Percentiles rank a stretch among this genome's conserved stretches.
phyloP scores from a whole-genome alignment of 2,329 filamentous ascomycete genomes.

The Macroventuria anomochaeta region DNA sequence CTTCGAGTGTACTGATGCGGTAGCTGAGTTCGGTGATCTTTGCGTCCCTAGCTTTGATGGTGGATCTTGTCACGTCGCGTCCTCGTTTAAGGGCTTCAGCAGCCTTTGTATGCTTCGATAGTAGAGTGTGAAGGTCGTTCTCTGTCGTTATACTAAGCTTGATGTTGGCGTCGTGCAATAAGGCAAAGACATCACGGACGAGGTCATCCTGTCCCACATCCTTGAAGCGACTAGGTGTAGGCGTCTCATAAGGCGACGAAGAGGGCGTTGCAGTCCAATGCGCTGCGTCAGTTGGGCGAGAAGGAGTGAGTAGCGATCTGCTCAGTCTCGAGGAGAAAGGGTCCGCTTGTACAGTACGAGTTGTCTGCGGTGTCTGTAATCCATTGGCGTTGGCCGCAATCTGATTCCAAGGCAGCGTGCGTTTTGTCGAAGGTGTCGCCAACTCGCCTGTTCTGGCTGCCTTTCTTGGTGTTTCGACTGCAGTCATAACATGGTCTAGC shows the following conservation, averaged over 20 bases:
- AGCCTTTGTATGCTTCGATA: conserved; percentile 60
- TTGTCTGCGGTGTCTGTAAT: conserved; percentile 41
- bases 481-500: conserved; percentile 33
- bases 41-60: conserved; percentile 69
- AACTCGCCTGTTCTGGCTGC: conserved; percentile 46
- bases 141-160: conserved; percentile 32
- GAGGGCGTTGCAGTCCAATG: conserved; percentile 23
- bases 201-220: conserved; percentile 29
- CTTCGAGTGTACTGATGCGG: conserved; percentile 65
- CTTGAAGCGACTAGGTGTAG: conserved; percentile 43
- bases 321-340: conserved; percentile 21
- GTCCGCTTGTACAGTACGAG: conserved; percentile 12
- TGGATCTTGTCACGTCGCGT: conserved; percentile 69
- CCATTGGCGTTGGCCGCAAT: conserved; percentile 14
- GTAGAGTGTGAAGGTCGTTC: conserved; percentile 27
- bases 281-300: conserved; percentile 13
- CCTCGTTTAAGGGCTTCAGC: conserved; percentile 68
- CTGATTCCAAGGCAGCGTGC: conserved; percentile 49
- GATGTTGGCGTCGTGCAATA: conserved; percentile 57
- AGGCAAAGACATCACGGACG: conserved; percentile 54
- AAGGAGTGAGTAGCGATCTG: conserved; percentile 27
- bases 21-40: conserved; percentile 70
- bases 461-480: conserved; percentile 52
- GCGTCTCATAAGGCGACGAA: conserved; percentile 39
- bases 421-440: conserved; percentile 45